Evolutionary conservation across 73 alveolate genomes (phyloP).

Genomic region (Effrenium voratum): DNA sequence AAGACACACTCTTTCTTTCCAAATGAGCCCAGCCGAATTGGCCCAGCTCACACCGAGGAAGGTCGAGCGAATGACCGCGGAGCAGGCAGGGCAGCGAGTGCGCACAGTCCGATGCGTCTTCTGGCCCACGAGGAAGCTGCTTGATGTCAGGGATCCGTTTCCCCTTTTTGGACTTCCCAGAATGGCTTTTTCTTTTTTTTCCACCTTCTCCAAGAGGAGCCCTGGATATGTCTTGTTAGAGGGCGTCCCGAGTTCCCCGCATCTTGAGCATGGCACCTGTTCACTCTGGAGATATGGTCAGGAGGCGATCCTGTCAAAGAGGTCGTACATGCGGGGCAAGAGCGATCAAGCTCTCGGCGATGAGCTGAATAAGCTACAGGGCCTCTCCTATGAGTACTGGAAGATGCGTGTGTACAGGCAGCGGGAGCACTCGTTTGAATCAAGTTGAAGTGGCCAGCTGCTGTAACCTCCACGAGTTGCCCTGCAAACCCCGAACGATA

Average conservation of each 20-base stretch:
- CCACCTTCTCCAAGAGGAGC: not conserved
- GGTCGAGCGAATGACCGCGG: slow-evolving; percentile 50
- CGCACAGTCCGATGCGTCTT: no score
- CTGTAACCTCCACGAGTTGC: no score
- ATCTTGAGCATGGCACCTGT: no score
- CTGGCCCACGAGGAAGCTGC: no score
- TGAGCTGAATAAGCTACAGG: slow-evolving; percentile 59
- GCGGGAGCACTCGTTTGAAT: not conserved
- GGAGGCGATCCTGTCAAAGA: slow-evolving; percentile 58
- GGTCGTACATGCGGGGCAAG: slow-evolving; percentile 51
- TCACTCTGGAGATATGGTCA: no score
- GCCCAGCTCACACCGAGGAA: no score
- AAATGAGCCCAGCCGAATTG: no score
- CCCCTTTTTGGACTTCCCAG: not conserved
- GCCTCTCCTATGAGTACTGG: slow-evolving; percentile 58
- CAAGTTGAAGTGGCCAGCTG: no score
- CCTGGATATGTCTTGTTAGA: not conserved
- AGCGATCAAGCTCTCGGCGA: slow-evolving; percentile 65
- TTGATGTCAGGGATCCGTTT: not conserved
- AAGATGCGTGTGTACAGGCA: slow-evolving; percentile 86
- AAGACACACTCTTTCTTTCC: no score
- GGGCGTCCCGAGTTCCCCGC: not conserved
- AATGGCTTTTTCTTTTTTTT: not conserved
- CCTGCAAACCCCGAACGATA: no score
- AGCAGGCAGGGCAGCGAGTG: no score